Base-by-base conservation (phyloP, 164 flowering plant genomes). In the Tetrastigma voinierianum region DNA sequence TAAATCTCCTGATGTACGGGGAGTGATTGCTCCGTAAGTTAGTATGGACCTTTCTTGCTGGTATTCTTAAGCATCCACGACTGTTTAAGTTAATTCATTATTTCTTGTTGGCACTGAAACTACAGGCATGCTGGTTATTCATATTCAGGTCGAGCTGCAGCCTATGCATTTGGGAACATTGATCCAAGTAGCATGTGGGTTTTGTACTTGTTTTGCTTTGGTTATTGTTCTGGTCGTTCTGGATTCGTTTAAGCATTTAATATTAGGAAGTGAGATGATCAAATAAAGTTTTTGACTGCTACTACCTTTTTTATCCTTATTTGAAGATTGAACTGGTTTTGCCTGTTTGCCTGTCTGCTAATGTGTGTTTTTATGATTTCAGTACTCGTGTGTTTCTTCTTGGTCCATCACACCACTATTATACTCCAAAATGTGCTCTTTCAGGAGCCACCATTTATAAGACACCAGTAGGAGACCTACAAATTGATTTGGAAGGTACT, bases 111-210 rank as follows among this genome's bases (percentile, higher is more conserved):
- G 23, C 18, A 46, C 44, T 59, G 24, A 55, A 62, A 61, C 40
- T 57, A 24, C 80, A 96, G 99, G 79, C 99, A 96, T 84, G 99
- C 99, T 47, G 99, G 99, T 74, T 90, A 96, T 71, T 89, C 97
- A 13, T 96, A 89, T 76, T 96, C 99, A 23, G 99, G 99, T 25
- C 91, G 89, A 62, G 90, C 91, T 77, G 99, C 99, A 21, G 99
- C 99, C 18, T 90, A n/a, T n/a, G 96, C 99, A 58, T 96, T 93
- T 82, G 98, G n/a, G 17, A 92, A 90, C 72, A 93, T 96, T 25
- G 97, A 96, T 62, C 99, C 99, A 17, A 76, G 82, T 40, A 84
- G 79, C 73, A 86, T 93, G 98, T 95, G 67, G 14, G 98, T 66
- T 21, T 2, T 16, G 9, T 62, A 60, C 58, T 48, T 57, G 18